Evolutionary conservation across 2,329 filamentous ascomycete genomes (phyloP), one percentile per base, ranked within the genome.

Genomic region (Penicillium sclerotigenum): DNA sequence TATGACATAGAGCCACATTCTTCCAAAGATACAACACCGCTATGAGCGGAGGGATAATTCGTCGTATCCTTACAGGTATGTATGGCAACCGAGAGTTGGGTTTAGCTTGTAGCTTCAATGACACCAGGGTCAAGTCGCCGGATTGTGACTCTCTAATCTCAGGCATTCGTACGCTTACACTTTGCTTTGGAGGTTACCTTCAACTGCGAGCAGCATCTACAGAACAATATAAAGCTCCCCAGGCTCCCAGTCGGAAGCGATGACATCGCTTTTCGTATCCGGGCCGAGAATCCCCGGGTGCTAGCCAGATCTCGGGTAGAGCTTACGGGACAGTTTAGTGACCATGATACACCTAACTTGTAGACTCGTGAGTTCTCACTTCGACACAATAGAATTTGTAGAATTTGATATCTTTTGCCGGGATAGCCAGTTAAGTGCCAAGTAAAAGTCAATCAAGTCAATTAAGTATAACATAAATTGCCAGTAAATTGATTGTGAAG

Each of bases 241-340:
- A 5, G 36, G 5, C 2, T 5, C 34, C 13, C 9, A 3, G 22
- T 34, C 56, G 42, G 56, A 33, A 58, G 31, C 18, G 24, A 45
- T n/a, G 20, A 46, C 43, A 47, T 34, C 33, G 18, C 24, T 51
- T 40, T 51, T 58, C 54, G 50, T 55, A 18, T 22, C 22, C 13
- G 38, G 55, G 59, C 68, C 68, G 67, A 68, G 49, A 63, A 64
- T 63, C 65, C 57, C 68, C 67, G 60, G 50, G 59, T 47, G n/a
- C 60, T 59, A 63, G 62, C 65, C 61, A 47, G 54, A 64, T 55
- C 52, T 55, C 52, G 54, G 60, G 61, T 47, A 26, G 4, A n/a
- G 3, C 5, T 5, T 41, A 45, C 38, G 29, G 29, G 0, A 2
- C 2, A 0, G 2, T 8, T 1, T 1, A 51, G 48, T 16, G 48